Base-by-base conservation (phyloP, 1,284 basidiomycete species). In the Melampsora larici-populina region DNA sequence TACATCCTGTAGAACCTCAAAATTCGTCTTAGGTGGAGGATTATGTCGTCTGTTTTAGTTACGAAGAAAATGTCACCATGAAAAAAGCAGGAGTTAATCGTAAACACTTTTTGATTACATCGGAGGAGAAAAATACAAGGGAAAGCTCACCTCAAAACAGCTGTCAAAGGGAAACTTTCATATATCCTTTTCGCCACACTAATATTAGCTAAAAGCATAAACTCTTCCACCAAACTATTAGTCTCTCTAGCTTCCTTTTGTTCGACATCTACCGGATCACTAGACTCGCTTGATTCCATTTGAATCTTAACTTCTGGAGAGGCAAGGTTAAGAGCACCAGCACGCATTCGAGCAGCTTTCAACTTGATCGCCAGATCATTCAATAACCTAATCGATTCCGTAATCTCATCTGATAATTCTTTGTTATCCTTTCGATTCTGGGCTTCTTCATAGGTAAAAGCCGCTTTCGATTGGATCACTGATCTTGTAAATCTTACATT, bases 131-230 rank as follows among this genome's bases (percentile, higher is more conserved):
- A 26, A 26, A 17, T 62, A 26, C 33, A 51, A 72, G 69, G 36
- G 21, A 58, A 9, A 36, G 83, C 86, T 65, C 67, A 92, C 90
- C 93, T 88, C 63, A 99, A 86, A 0, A 99, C 96, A 3, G 95
- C 93, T 0, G 95, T 98, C 82, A 94, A 92, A 1, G 97, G 96
- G 86, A 95, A 99, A 0, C 91, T 90, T 82, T 97, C 93, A 83
- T 97, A 92, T 63, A 97, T 97, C 84, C 91, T 92, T 81, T 87
- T 86, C 9, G 96, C 97, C 0, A 98, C 97, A 79, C 91, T 93
- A 81, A 97, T 92, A 82, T 99, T 99, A 36, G 97, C 97, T 77
- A 99, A 89, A 79, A 99, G 86, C 97, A 99, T 99, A 84, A 99
- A 99, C 85, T 99, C 97, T 83, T 99, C 97, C 1, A 99, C 97